Evolutionary conservation across 179 eudicot species (phyloP).

Genomic region (Drosera spatulata): DNA sequence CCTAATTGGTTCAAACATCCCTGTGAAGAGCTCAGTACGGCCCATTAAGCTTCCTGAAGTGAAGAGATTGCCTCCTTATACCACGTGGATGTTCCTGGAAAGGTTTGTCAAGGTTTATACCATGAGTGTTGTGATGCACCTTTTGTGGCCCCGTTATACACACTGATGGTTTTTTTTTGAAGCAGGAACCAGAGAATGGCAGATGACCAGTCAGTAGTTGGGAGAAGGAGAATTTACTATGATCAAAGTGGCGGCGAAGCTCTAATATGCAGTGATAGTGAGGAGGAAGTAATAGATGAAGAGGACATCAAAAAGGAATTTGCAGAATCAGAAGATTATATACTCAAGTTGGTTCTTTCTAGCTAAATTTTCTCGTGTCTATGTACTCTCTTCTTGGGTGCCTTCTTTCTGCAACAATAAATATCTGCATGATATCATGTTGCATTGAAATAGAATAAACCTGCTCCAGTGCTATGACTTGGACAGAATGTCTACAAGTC

Average conservation of each 20-base stretch:
- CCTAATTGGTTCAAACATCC: slow-evolving; percentile 77
- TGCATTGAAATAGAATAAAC: no score
- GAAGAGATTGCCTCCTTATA: slow-evolving; percentile 80
- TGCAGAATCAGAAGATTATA: slow-evolving; percentile 72
- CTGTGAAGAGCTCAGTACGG: slow-evolving; percentile 68
- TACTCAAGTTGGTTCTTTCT: slow-evolving; percentile 48
- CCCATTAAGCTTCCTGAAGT: slow-evolving; percentile 79
- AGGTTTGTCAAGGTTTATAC: slow-evolving; percentile 32
- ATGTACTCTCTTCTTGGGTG: neutral
- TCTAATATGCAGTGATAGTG: slow-evolving; percentile 92
- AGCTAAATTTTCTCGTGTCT: neutral
- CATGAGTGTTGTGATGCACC: neutral
- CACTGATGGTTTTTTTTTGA: slow-evolving; percentile 1
- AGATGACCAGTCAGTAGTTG: slow-evolving; percentile 95
- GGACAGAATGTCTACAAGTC: no score
- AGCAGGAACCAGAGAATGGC: slow-evolving; percentile 96
- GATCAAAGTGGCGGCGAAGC: slow-evolving; percentile 95
- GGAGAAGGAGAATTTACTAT: slow-evolving; percentile 93
- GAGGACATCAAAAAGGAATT: slow-evolving; percentile 82
- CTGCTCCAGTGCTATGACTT: no score
- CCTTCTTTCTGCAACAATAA: neutral
- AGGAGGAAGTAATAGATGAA: slow-evolving; percentile 82
- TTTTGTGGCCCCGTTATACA: slow-evolving; percentile 1
- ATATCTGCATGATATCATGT: no score
- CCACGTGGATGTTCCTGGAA: slow-evolving; percentile 93